phyloP scores from a whole-genome alignment of 805 yeast species.

The Schizosaccharomyces lindneri region DNA sequence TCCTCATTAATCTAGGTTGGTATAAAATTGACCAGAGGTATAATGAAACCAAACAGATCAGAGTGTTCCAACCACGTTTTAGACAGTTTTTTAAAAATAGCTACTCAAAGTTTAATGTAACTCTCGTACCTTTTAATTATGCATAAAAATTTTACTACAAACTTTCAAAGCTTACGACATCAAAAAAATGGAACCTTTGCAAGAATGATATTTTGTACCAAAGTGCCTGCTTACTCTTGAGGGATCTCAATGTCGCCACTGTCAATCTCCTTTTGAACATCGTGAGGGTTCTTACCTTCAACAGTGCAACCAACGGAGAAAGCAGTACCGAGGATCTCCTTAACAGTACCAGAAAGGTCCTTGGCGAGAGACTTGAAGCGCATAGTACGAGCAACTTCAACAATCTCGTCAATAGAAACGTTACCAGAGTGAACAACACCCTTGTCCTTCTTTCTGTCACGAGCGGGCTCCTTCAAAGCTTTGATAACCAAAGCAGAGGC shows the following conservation, averaged over 20 bases:
- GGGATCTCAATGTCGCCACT: slow-evolving; percentile 77
- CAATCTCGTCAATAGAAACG: slow-evolving; percentile 88
- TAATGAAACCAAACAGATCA: not conserved
- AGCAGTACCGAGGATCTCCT: slow-evolving; percentile 98
- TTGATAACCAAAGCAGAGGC: slow-evolving; percentile 97
- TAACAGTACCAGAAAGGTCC: slow-evolving; percentile 85
- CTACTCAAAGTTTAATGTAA: too few species aligned
- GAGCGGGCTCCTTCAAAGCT: slow-evolving; percentile 97
- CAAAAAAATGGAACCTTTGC: not conserved
- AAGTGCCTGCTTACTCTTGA: not conserved
- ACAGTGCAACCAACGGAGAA: slow-evolving; percentile 96
- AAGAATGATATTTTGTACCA: not conserved
- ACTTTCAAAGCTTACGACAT: not conserved
- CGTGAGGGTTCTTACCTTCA: slow-evolving; percentile 97
- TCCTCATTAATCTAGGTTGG: not conserved
- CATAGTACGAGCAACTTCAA: slow-evolving; percentile 94
- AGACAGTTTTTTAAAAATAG: too few species aligned
- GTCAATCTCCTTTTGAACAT: slow-evolving; percentile 90
- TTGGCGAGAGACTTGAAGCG: slow-evolving; percentile 93
- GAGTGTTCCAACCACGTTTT: not conserved
- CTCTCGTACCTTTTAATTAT: too few species aligned
- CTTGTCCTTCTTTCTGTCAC: slow-evolving; percentile 99
- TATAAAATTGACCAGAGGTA: not conserved
- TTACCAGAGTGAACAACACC: slow-evolving; percentile 98
- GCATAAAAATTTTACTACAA: not conserved